These are phyloP conservation scores for Talaromyces thailandensis DNA, from an alignment of 495 filamentous ascomycete genomes.

Conservation along the genomic window DNA sequence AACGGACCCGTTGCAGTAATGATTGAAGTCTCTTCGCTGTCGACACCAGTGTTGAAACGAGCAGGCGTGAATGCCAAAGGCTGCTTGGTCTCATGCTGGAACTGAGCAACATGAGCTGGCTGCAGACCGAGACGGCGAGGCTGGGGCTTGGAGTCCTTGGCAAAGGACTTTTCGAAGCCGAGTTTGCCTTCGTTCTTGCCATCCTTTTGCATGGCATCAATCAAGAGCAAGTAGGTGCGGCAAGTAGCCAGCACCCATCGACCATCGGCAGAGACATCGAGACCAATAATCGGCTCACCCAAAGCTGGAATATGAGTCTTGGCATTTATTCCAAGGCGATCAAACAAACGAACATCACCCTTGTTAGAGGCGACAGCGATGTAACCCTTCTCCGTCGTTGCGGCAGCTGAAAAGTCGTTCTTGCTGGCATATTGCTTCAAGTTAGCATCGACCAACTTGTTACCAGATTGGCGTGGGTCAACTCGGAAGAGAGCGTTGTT, in stretches of 20 bases:
- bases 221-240: slow-evolving; percentile 86
- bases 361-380: slow-evolving; percentile 96
- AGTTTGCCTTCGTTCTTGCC: slow-evolving; percentile 98
- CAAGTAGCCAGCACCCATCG: slow-evolving; percentile 94
- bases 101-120: slow-evolving; percentile 88
- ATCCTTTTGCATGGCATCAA: slow-evolving; percentile 81
- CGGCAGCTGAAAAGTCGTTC: slow-evolving; percentile 90
- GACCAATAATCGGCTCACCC: slow-evolving; percentile 87
- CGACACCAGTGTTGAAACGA: slow-evolving; percentile 86
- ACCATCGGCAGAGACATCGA: slow-evolving; percentile 91
- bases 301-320: slow-evolving; percentile 96
- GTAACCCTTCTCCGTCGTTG: slow-evolving; percentile 92
- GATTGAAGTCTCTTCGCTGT: slow-evolving; percentile 75
- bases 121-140: slow-evolving; percentile 82
- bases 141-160: slow-evolving; percentile 86
- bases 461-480: slow-evolving; percentile 82
- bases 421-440: slow-evolving; percentile 94
- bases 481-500: slow-evolving; percentile 88
- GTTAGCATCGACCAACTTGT: slow-evolving; percentile 86
- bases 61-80: slow-evolving; percentile 83
- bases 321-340: slow-evolving; percentile 90
- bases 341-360: slow-evolving; percentile 94
- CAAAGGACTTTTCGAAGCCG: slow-evolving; percentile 89
- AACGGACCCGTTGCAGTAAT: slow-evolving; percentile 97
- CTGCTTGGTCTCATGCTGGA: slow-evolving; percentile 86